These are phyloP conservation scores for Funneliformis mosseae DNA, from an alignment of 192 early-diverging fungal genomes.

Conservation along the genomic window DNA sequence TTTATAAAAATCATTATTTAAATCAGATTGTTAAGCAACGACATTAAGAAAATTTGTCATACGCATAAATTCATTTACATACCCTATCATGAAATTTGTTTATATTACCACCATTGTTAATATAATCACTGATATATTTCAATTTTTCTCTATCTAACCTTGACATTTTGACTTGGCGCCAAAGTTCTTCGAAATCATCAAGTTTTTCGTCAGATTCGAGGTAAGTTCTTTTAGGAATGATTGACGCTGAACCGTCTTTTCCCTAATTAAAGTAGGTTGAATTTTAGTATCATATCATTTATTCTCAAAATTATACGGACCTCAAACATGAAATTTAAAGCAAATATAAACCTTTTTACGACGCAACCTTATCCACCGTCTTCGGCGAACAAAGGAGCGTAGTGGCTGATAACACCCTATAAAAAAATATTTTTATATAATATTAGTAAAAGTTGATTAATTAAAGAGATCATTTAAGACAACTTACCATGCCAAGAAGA, in stretches of 20 bases:
- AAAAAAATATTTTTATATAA: background rate
- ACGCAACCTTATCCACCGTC: slow-evolving; percentile 55
- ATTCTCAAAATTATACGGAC: no score
- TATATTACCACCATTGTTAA: background rate
- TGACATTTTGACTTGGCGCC: background rate
- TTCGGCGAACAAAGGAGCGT: slow-evolving; percentile 56
- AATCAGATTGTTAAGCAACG: background rate
- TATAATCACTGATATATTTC: background rate
- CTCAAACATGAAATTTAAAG: background rate
- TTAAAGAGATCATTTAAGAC: background rate
- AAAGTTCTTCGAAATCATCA: background rate
- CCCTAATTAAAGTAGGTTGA: no score
- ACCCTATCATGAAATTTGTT: background rate
- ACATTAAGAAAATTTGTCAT: background rate
- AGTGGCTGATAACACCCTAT: slow-evolving; percentile 49
- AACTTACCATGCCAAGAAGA: slow-evolving; percentile 57
- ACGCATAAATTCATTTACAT: background rate
- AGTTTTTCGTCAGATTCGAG: background rate
- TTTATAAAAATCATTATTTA: background rate
- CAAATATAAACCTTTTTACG: slow-evolving; percentile 40
- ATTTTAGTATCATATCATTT: background rate
- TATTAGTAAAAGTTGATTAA: background rate
- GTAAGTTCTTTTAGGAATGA: background rate
- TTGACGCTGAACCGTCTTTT: background rate
- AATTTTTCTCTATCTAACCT: slow-evolving; percentile 16